Evolutionary conservation across 2,329 filamentous ascomycete species (phyloP), one percentile per base, ranked within the genome.

Genomic region (Paracamarosporium sp.): DNA sequence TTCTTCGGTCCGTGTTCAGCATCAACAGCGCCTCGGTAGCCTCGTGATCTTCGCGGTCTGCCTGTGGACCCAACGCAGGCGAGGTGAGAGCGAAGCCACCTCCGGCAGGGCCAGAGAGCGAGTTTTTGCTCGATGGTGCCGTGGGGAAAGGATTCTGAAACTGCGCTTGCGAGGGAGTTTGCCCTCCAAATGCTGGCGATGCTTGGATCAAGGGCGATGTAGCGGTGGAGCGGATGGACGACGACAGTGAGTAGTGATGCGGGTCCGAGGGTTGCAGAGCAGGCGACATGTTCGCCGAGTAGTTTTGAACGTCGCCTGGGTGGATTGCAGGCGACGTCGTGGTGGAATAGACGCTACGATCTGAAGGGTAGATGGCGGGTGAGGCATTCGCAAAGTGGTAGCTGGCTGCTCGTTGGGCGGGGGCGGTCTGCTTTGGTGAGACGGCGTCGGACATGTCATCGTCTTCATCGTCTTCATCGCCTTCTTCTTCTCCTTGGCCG

Each of bases 21-120:
- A 97, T 96, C 73, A 97, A 77, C 65, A 97, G 76, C 3, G 93
- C 93, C 12, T 92, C 89, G 7, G 92, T 95, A 1, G 92, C 93
- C 74, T 95, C 92, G 59, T 93, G 89, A 41, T 83, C 81, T 28
- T 80, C 74, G 8, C 66, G 78, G 46, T 75, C 74, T 25, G 75
- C 65, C 57, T 73, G 73, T 2, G 76, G 72, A 5, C 65, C 68
- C 5, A 78, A 57, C 11, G 73, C 74, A 9, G 77, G 76, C 11
- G 72, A 75, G 2, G 74, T 78, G 30, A 78, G 56, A 3, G 61
- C 61, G 52, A 76, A 76, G n/a, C 66, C 55, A 6, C 62, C 60
- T 11, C 57, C 69, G 5, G 64, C 58, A 36, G 72, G 67, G 15
- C 67, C 66, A 17, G 71, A 72, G 60, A 57, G 11, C 53, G 68